Conservation (phyloP, 306 rosid genomes). For the Hippophae gyantsensis region DNA sequence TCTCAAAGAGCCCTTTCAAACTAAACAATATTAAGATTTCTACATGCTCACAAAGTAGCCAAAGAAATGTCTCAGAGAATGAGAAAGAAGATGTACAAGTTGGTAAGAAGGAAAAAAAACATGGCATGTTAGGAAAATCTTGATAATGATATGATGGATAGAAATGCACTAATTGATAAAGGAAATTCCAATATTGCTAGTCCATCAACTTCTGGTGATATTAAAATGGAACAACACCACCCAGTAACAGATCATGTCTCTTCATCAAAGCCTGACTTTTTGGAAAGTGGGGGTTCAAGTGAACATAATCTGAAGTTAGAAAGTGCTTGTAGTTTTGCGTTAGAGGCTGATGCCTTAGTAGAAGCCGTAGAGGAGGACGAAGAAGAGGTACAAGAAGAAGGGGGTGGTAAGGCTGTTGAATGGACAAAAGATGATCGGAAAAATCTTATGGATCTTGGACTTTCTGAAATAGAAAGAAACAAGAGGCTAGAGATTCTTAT, state of each 20-base stretch:
- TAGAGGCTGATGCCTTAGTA: too few species aligned
- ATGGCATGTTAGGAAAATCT: not conserved
- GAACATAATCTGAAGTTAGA: too few species aligned
- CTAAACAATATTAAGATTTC: too few species aligned
- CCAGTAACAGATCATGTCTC: too few species aligned
- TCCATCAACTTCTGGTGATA: too few species aligned
- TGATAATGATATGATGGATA: slow-evolving; percentile 12
- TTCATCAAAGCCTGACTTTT: too few species aligned
- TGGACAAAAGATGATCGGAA: slow-evolving; percentile 83
- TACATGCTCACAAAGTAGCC: slow-evolving; percentile 31
- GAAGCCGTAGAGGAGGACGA: slow-evolving; percentile 9
- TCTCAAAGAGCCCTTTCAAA: too few species aligned
- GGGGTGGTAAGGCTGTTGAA: slow-evolving; percentile 45
- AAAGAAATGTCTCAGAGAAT: slow-evolving; percentile 32
- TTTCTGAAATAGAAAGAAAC: slow-evolving; percentile 77
- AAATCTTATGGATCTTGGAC: slow-evolving; percentile 66
- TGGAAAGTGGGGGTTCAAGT: too few species aligned
- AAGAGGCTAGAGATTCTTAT: slow-evolving; percentile 65
- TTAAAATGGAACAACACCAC: too few species aligned
- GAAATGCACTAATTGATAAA: slow-evolving; percentile 6
- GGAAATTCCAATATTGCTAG: too few species aligned
- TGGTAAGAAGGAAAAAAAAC: slow-evolving; percentile 20
- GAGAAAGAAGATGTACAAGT: slow-evolving; percentile 24
- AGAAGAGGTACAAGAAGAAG: slow-evolving; percentile 29
- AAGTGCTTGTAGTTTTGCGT: too few species aligned